Conservation (phyloP, 495 filamentous ascomycete species). For the Neurospora sp. region DNA sequence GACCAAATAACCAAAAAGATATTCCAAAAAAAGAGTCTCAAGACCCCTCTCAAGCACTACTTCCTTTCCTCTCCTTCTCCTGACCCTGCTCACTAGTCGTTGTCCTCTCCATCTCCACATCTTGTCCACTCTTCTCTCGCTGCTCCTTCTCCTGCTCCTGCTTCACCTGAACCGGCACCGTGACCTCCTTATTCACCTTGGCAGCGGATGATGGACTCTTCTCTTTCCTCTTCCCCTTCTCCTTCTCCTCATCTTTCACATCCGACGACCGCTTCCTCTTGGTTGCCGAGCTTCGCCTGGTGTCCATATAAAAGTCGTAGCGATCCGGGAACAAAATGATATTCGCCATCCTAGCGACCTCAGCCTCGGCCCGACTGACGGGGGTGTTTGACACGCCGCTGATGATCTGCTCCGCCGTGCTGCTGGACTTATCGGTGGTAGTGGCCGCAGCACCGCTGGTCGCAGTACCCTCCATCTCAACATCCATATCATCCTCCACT, state of each 20-base stretch:
- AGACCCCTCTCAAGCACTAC: neutral
- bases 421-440: neutral
- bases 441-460: neutral
- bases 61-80: neutral
- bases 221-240: slow-evolving; percentile 4
- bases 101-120: neutral
- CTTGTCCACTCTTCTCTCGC: neutral
- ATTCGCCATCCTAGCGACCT: slow-evolving; percentile 38
- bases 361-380: slow-evolving; percentile 30
- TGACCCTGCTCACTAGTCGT: neutral
- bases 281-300: slow-evolving; percentile 18
- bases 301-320: slow-evolving; percentile 39
- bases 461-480: slow-evolving; percentile 8
- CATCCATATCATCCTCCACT: slow-evolving; percentile 9
- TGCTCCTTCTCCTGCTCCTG: neutral
- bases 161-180: neutral
- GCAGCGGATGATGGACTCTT: neutral
- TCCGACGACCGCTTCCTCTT: slow-evolving; percentile 1
- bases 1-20: neutral
- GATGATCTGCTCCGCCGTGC: neutral
- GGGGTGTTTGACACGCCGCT: neutral
- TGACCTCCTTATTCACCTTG: neutral
- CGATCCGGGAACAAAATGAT: slow-evolving; percentile 42
- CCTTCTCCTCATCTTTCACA: neutral
- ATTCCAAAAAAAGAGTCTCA: neutral